Base-by-base conservation (phyloP, 2,329 filamentous ascomycete species). In the Madurella mycetomatis region DNA sequence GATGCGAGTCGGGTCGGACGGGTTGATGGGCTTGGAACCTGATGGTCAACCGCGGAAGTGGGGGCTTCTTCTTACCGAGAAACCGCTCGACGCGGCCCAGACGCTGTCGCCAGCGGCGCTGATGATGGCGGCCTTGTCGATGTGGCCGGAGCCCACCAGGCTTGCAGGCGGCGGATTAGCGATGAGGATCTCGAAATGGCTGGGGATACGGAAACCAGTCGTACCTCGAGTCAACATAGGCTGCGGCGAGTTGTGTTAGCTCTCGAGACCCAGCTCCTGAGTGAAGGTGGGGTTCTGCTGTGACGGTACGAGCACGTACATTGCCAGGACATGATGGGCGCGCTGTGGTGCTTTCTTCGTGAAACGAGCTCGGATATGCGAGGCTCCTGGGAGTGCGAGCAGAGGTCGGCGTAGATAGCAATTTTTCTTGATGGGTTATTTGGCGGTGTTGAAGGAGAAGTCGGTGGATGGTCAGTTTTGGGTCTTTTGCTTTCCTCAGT, bases 101-200 rank as follows among this genome's bases (percentile, higher is more conserved):
- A 83, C 80, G 70, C 86, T 90, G 74, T 88, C 88, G 66, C 90
- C 89, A 64, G 87, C 87, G 61, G 75, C 76, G 73, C 87, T 91
- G 78, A 94, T 84, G 71, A 96, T 91, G 69, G 88, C 88, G 66
- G 82, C 91, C 77, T 90, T 86, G 77, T 94, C 87, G 68, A 95
- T 74, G 70, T 92, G 86, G 67, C 85, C 85, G 66, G 81, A 85
- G 75, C 80, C 86, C 68, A 95, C 82, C 66, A 96, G 84, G 82
- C 90, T 95, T 69, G 40, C 44, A n/a, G 8, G 37, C 13, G 39
- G 11, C 13, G 39, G 13, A 55, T 58, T 47, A 62, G 58, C 18
- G 5, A 56, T 30, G 30, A 9, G 1, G 30, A 43, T 1, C 2
- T 19, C 19, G 18, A 13, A 11, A 54, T 48, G 48, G 48, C 46